Conservation (phyloP, 108 stramenopile species). For the Pseudonitzschia multistriata region DNA sequence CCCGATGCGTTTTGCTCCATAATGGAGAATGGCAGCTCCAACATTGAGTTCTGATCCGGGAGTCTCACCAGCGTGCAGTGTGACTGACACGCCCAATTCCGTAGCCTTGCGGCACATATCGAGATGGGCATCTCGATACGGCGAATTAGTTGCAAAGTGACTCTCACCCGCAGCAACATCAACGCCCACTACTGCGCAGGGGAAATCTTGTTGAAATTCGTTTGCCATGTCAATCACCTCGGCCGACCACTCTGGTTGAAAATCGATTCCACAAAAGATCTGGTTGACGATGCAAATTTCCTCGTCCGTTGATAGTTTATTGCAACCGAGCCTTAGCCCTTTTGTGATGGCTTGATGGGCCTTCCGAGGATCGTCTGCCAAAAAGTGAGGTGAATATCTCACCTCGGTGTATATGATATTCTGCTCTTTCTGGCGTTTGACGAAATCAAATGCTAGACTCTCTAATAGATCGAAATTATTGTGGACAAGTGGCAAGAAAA, state of each 20-base stretch:
- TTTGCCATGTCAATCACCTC: conserved; percentile 50
- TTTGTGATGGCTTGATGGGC: conserved; percentile 43
- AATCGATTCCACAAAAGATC: conserved; percentile 65
- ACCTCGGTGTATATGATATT: conserved; percentile 71
- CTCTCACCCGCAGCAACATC: conserved; percentile 78
- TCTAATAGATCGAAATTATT: conserved; percentile 58
- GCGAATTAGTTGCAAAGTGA: conserved; percentile 52
- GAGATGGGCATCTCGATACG: conserved; percentile 45
- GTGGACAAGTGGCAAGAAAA: conserved; percentile 59
- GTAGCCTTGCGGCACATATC: conserved; percentile 52
- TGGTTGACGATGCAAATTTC: conserved; percentile 48
- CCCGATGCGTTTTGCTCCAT: conserved; percentile 67
- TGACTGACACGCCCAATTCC: conserved; percentile 52
- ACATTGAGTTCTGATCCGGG: conserved; percentile 50
- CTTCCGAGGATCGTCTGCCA: conserved; percentile 32
- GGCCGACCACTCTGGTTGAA: conserved; percentile 64
- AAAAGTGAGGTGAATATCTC: conserved; percentile 66
- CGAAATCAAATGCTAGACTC: conserved; percentile 57
- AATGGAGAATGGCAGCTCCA: conserved; percentile 45
- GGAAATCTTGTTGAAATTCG: conserved; percentile 40
- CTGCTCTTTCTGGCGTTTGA: conserved; percentile 53
- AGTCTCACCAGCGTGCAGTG: conserved; percentile 64
- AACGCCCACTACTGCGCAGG: conserved; percentile 65
- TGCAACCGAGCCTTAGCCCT: conserved; percentile 50
- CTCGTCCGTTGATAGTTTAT: conserved; percentile 16